Evolutionary conservation across 352 stramenopile species (phyloP), one percentile per base, ranked within the genome.

Genomic region (Phytophthora fragariaefolia): DNA sequence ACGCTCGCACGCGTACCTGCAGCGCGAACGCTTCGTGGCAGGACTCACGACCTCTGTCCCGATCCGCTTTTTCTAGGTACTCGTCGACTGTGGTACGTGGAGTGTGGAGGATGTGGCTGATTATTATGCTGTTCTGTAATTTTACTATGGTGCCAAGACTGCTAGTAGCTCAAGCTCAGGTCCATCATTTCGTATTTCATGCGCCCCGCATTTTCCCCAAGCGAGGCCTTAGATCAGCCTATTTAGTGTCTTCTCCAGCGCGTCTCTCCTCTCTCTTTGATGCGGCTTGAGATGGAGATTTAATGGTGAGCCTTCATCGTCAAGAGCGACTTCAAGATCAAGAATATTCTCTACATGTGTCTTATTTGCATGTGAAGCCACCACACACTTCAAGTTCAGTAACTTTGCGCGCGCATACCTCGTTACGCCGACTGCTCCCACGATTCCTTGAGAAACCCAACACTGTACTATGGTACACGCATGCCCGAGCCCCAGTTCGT

Each of bases 1-100:
- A 27, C 63, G 52, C 40, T 57, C 40, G 52, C 61, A 62, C 45
- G 72, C 62, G 26, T 48, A 28, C 22, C 58, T 58, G 8, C 68
- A 55, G 15, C 68, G 56, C 6, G 56, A 66, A 40, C 63, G 30
- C 4, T 78, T 67, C 20, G 60, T 71, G 27, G 57, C 60, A 49
- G 61, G 58, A 50, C 58, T 77, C 18, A 69, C 73, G 32, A 83
- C 76, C 24, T 80, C 78, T 12, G 76, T 82, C 38, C 58, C 76
- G 1, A 83, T 87, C 71, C 78, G 78, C 22, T 86, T 86, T 53
- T 80, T 79, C 42, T 86, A 83, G 61, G 42, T 62, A 63, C 53
- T 48, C 34, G 13, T n/a, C 13, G 3, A 47, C 20, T 46, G n/a
- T 56, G 13, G 13, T 38, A 15, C 22, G 45, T 34, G 12, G 15